These are phyloP conservation scores for Saccharum spontaneum DNA, from an alignment of 176 grass and related monocot species.

Conservation along the genomic window DNA sequence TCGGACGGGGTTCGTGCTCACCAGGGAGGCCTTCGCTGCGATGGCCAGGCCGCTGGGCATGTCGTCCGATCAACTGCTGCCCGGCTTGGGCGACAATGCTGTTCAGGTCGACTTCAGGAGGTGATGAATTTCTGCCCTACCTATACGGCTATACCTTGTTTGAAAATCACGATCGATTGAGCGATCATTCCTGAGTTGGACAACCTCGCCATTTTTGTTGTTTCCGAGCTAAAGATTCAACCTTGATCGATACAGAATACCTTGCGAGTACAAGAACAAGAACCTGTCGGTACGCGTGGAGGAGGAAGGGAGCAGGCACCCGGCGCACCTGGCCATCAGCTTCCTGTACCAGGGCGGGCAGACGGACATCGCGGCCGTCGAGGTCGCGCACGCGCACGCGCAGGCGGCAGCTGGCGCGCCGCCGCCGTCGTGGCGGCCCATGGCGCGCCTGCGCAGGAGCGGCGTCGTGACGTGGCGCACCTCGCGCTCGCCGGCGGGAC, in stretches of 20 bases:
- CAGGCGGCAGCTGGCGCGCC: background rate
- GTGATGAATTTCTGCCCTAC: background rate
- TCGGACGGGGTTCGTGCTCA: conserved; percentile 40
- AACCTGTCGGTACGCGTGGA: conserved; percentile 51
- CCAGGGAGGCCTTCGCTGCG: conserved; percentile 43
- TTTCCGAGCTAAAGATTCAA: background rate
- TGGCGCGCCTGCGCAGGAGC: conserved; percentile 23
- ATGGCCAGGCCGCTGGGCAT: conserved; percentile 27
- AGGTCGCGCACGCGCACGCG: conserved; percentile 44
- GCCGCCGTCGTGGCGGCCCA: conserved; percentile 36
- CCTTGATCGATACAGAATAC: conserved; percentile 38
- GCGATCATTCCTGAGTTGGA: too few species aligned
- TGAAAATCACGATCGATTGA: too few species aligned
- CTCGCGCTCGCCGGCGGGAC: conserved; percentile 20
- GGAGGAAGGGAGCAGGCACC: conserved; percentile 40
- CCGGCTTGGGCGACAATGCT: background rate
- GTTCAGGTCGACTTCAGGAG: conserved; percentile 59
- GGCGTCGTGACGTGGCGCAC: conserved; percentile 42
- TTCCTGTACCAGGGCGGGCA: conserved; percentile 73
- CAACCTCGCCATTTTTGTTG: too few species aligned
- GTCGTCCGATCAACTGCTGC: background rate
- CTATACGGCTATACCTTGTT: background rate
- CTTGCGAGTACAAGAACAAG: conserved; percentile 40
- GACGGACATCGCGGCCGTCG: conserved; percentile 69
- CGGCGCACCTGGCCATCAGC: conserved; percentile 30